These are phyloP conservation scores for Umbilicaria muhlenbergii DNA, from an alignment of 495 filamentous ascomycete genomes.

Conservation along the genomic window DNA sequence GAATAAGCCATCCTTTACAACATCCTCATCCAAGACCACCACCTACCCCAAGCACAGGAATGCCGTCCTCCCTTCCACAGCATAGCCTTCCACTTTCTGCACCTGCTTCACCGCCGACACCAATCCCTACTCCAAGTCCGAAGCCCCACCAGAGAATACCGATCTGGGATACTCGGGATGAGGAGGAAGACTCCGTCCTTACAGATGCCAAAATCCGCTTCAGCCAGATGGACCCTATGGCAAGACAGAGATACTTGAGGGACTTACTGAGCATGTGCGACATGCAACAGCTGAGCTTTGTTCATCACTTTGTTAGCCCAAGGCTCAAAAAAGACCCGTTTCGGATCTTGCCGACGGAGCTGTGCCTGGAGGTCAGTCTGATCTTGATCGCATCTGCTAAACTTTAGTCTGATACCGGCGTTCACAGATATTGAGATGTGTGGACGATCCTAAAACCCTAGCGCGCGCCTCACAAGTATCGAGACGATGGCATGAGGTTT, in stretches of 20 bases:
- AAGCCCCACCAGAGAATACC: conserved; percentile 44
- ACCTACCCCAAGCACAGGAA: conserved; percentile 33
- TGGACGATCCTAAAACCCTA: conserved; percentile 87
- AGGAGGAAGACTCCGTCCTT: conserved; percentile 39
- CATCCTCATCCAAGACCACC: conserved; percentile 31
- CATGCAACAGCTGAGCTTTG: conserved; percentile 85
- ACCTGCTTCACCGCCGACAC: conserved; percentile 52
- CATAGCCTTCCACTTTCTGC: conserved; percentile 47
- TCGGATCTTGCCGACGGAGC: conserved; percentile 70
- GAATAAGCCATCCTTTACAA: conserved; percentile 22
- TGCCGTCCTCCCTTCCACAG: conserved; percentile 32
- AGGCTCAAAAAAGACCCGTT: conserved; percentile 94
- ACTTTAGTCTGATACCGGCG: background rate
- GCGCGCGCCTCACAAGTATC: conserved; percentile 90
- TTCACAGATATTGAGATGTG: conserved; percentile 68
- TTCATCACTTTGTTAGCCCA: conserved; percentile 83
- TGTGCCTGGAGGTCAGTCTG: conserved; percentile 64
- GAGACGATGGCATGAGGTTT: conserved; percentile 74
- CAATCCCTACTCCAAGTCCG: conserved; percentile 40
- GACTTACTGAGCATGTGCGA: conserved; percentile 84
- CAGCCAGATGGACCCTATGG: conserved; percentile 31
- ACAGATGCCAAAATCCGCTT: conserved; percentile 41
- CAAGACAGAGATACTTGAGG: conserved; percentile 52
- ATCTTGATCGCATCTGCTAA: conserved; percentile 1
- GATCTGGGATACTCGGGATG: conserved; percentile 41